Base-by-base conservation (phyloP, 805 yeast genomes). In the Debaryomyces prosopidis region DNA sequence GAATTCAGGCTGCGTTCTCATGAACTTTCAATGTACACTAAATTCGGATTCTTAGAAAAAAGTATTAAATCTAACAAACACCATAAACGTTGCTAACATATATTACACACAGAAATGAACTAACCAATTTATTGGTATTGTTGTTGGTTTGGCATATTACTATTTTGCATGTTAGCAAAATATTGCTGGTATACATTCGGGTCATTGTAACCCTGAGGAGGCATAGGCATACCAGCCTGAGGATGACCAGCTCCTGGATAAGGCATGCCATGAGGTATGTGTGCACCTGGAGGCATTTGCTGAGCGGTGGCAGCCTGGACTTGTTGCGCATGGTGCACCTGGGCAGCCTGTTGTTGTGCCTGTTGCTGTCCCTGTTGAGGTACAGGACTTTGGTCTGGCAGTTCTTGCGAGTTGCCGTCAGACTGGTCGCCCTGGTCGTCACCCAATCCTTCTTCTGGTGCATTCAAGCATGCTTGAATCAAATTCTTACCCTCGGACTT, bases 401-500 rank as follows among this genome's bases (percentile, higher is more conserved):
- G 59, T 28, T 70, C 75, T 27, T 62, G 69, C 20, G 73, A 66
- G 52, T 67, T 65, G 12, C 75, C 82, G 38, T 76, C 85, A 39
- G 80, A 80, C 44, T 67, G 71, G 36, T 70, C 73, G 18, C 71
- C 76, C 48, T 81, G 87, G 39, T 84, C 89, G 40, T 81, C 87
- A 30, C 80, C 84, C 54, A 79, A 71, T 9, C 82, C 82, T 51
- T 86, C 92, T 60, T 89, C 96, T n/a, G 97, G 96, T 7, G 98
- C 98, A 66, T 92, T 90, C 61, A 92, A 76, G 66, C 99, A 94
- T 11, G 97, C 96, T 73, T 94, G 97, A 60, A 92, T 92, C 60
- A 92, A 80, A 68, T 91, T 91, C 68, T 94, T 91, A 55, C 99
- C 99, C 72, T 94, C 99, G 42, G 95, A 86, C 69, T 92, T 91